Base-by-base conservation (phyloP, 495 filamentous ascomycete species). In the Aspergillus nanangensis region DNA sequence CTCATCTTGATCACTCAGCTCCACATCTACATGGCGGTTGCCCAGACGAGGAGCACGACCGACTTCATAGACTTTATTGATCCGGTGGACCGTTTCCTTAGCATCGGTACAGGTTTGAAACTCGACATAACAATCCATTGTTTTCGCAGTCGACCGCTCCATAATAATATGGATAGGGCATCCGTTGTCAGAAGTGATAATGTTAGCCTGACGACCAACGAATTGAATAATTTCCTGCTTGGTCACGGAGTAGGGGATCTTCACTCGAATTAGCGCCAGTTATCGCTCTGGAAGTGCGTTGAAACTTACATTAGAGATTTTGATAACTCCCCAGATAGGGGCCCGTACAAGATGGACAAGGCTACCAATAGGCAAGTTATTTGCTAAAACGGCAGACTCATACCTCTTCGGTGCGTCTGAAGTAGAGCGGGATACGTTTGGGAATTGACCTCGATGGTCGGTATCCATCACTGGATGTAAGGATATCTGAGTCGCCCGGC, bases 81-180 rank as follows among this genome's bases (percentile, higher is more conserved):
- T 47, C 5, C 58, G 56, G 8, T 42, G 23, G 8, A 60, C 56
- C 0, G 77, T 68, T 8, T 65, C 64, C 9, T 69, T 51, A 0
- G 86, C 87, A 57, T 83, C 81, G 0, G 65, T 47, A 0, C 65
- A 45, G 5, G 69, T 75, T 23, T 66, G 43, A 38, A 90, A 82
- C 55, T 93, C 88, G 23, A 87, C 79, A 50, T 71, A 93, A 46
- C 77, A 83, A 41, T 90, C 85, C 62, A 83, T 79, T 0, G 88
- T 91, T 74, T 91, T 92, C 38, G 77, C 77, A 1, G 84, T 87
- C 0, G 79, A 69, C 7, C 86, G 82, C 40, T 92, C 88, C 85
- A 93, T 89, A 51, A 90, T 86, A 49, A 93, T 88, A 53, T 93
- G 88, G 8, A 91, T 66, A 0, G 84, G 72, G 41, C 80, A 81